Percentiles rank a stretch among this genome's conserved stretches.
These are phyloP conservation scores for Rubia balearica DNA, from an alignment of 305 asterid genomes.

Conservation along the genomic window DNA sequence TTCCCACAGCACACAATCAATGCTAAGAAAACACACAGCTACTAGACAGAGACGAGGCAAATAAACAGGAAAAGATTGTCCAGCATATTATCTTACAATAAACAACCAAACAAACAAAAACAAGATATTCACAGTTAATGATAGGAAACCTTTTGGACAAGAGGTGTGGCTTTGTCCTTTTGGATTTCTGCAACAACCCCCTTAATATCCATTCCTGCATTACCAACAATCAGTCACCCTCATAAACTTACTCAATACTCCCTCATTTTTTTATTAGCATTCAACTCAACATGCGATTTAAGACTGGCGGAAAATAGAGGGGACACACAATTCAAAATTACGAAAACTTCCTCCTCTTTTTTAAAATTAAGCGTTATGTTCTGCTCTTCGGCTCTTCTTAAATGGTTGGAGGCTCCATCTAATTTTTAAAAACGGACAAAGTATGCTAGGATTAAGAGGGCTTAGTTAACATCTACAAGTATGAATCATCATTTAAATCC, in stretches of 20 bases:
- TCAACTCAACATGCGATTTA: background rate
- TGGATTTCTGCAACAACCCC: conserved; percentile 91
- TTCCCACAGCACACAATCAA: background rate
- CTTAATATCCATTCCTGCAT: conserved; percentile 99
- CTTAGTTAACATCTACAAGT: background rate
- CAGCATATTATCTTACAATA: conserved; percentile 17
- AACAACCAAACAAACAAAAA: conserved; percentile 11
- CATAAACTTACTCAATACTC: conserved; percentile 26
- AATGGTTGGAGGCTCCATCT: background rate
- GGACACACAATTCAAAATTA: background rate
- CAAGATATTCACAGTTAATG: conserved; percentile 24
- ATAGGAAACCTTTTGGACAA: conserved; percentile 71
- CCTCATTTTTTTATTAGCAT: background rate
- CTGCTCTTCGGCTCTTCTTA: background rate
- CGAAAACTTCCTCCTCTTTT: no score
- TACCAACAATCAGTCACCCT: conserved; percentile 46
- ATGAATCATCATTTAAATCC: background rate
- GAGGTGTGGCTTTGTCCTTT: conserved; percentile 78
- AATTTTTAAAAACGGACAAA: background rate
- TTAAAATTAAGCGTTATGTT: background rate
- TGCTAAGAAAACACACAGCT: background rate
- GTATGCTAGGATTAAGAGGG: background rate
- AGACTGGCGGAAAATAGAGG: background rate
- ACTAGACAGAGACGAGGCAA: background rate
- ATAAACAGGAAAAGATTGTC: conserved; percentile 11